phyloP scores from a whole-genome alignment of 805 yeast species.

The Suhomyces pyralidae region DNA sequence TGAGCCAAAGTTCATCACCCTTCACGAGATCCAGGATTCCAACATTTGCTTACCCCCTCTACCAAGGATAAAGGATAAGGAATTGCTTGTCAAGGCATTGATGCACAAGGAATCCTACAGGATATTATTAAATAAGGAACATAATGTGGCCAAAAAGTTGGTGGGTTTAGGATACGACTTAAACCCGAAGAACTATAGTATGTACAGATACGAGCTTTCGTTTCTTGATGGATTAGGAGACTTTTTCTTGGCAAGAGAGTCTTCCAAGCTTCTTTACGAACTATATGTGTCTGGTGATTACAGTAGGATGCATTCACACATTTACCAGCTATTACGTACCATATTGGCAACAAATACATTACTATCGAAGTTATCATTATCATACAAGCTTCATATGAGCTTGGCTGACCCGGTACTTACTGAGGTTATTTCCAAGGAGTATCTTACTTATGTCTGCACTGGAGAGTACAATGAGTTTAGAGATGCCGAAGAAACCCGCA shows the following conservation, averaged over 20 bases:
- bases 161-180: constrained; percentile 15
- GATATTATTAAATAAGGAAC: constrained; percentile 25
- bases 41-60: constrained; percentile 31
- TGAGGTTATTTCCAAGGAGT: constrained; percentile 20
- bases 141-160: constrained; percentile 23
- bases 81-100: constrained; percentile 31
- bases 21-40: constrained; percentile 22
- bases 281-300: constrained; percentile 15
- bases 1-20: constrained; percentile 15
- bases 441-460: constrained; percentile 23
- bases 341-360: constrained; percentile 39
- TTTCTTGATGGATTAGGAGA: constrained; percentile 43
- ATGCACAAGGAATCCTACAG: constrained; percentile 38
- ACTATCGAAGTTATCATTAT: constrained; percentile 32
- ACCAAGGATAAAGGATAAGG: constrained; percentile 29
- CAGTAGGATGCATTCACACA: constrained; percentile 9
- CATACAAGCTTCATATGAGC: constrained; percentile 34
- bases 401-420: constrained; percentile 29
- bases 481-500: constrained; percentile 14
- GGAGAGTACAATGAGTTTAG: constrained; percentile 5
- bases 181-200: constrained; percentile 16
- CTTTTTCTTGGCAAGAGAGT: constrained; percentile 35
- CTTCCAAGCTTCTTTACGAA: constrained; percentile 32
- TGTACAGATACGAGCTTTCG: constrained; percentile 33
- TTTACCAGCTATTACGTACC: constrained; percentile 26